Percentiles rank a stretch among this genome's conserved stretches.
Conservation (phyloP, 306 rosid species). For the Sphenostylis stenocarpa region DNA sequence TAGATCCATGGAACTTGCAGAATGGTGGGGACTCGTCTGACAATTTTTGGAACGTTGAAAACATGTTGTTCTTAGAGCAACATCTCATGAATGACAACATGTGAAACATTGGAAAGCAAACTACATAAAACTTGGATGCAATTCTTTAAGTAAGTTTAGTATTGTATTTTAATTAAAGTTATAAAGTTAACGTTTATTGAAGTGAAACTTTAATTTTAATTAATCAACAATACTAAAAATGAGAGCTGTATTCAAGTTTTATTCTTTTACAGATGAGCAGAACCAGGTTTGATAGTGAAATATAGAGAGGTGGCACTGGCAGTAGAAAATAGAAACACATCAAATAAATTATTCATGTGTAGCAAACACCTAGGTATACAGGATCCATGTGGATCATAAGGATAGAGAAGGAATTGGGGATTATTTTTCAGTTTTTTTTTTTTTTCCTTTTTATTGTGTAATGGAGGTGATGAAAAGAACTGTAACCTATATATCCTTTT, state of each 20-base stretch:
- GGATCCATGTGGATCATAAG: slow-evolving; percentile 33
- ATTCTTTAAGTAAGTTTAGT: neutral
- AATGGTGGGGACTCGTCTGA: slow-evolving; percentile 59
- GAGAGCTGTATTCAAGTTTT: neutral
- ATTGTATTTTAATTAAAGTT: neutral
- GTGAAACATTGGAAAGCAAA: neutral
- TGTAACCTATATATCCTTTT: slow-evolving; percentile 43
- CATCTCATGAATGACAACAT: slow-evolving; percentile 52
- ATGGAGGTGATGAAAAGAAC: slow-evolving; percentile 38
- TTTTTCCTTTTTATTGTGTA: neutral
- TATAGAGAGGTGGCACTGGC: neutral
- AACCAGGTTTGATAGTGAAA: slow-evolving; percentile 14
- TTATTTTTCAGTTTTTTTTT: slow-evolving; percentile 12
- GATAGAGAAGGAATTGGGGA: neutral
- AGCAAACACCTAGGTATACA: slow-evolving; percentile 26
- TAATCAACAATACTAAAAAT: neutral
- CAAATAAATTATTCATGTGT: slow-evolving; percentile 17
- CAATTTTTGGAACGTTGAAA: slow-evolving; percentile 68
- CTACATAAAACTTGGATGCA: neutral
- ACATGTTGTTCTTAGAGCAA: slow-evolving; percentile 64
- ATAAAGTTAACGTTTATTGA: neutral
- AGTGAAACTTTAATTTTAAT: neutral
- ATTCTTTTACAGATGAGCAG: neutral
- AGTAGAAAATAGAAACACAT: slow-evolving; percentile 6
- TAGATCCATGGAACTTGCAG: slow-evolving; percentile 60